A percentile compares a stretch with the other conserved stretches of the same genome.
phyloP scores from a whole-genome alignment of 768 basidiomycete species.

The Tulasnella sp. region DNA sequence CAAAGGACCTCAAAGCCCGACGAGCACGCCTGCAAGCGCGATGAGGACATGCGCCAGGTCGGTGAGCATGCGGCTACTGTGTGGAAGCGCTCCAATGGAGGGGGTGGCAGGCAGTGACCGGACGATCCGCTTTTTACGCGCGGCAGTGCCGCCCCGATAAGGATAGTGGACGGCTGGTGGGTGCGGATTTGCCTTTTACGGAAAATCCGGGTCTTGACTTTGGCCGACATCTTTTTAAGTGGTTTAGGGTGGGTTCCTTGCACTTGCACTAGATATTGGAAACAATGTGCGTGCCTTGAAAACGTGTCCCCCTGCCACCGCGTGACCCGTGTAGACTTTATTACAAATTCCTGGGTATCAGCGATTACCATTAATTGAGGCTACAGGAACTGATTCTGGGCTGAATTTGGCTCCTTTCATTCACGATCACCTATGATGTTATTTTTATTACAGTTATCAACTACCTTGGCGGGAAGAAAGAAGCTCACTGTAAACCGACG shows the following conservation, averaged over 20 bases:
- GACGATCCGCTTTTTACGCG: background rate
- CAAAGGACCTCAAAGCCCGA: background rate
- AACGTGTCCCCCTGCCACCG: no score
- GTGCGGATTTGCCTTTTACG: background rate
- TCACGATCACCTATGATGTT: no score
- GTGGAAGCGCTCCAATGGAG: constrained; percentile 9
- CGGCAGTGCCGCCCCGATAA: background rate
- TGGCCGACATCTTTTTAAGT: background rate
- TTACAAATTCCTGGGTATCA: no score
- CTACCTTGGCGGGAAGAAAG: no score
- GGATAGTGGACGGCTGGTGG: background rate
- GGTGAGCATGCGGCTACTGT: background rate
- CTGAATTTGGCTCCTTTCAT: no score
- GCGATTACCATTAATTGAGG: no score
- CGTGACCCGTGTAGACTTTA: no score
- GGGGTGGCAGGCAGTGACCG: constrained; percentile 1
- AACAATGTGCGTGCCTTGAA: no score
- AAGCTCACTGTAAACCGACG: no score
- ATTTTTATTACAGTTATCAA: no score
- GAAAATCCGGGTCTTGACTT: background rate
- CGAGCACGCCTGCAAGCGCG: background rate
- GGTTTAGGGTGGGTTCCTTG: background rate
- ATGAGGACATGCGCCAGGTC: background rate
- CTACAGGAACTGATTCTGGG: no score
- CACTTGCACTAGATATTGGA: background rate